Base-by-base conservation (phyloP, 2,329 filamentous ascomycete species). In the Ophiosphaerella herpotricha region DNA sequence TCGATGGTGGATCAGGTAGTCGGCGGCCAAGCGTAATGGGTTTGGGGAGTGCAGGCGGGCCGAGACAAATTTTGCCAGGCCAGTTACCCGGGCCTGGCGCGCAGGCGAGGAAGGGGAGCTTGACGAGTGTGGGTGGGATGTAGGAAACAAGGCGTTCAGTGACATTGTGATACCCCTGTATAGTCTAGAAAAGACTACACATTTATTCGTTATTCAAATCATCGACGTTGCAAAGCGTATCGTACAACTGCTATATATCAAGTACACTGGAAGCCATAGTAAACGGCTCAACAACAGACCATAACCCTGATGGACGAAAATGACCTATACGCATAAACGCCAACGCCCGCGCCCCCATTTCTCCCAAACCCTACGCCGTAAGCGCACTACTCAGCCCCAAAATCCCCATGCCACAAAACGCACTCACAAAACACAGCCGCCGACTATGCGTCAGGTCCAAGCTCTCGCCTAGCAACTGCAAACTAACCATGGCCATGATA, bases 401-500 rank as follows among this genome's bases (percentile, higher is more conserved):
- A 49, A 97, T 77, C 0, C 85, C 85, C 92, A 97, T 97, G 1
- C 94, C 90, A 21, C 89, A 66, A 75, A 95, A 94, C 7, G 86
- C 90, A 77, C 90, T 92, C 21, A 84, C 79, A 65, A 91, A 90
- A 73, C 89, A 92, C 65, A 94, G 68, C 53, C 86, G 85, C 54
- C 87, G 81, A 66, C 87, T 87, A 75, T 95, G 91, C 59, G 90
- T 92, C 67, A 97, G 75, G 50, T 87, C 89, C 68, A 96, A 72
- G 59, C 88, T 88, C 77, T 99, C 92, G 3, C 89, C 87, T 66
- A 97, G 93, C 6, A 99, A 78, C 74, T 95, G 90, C 67, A 99
- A 75, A 2, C 88, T 91, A 26, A 99, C 94, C 63, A 89, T 94
- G 24, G 91, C 87, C 94, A 99, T 97, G 63, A 99, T 95, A 1